Evolutionary conservation across 768 basidiomycete genomes (phyloP), one percentile per base, ranked within the genome.

Genomic region (Neoboletus brunneissimus): DNA sequence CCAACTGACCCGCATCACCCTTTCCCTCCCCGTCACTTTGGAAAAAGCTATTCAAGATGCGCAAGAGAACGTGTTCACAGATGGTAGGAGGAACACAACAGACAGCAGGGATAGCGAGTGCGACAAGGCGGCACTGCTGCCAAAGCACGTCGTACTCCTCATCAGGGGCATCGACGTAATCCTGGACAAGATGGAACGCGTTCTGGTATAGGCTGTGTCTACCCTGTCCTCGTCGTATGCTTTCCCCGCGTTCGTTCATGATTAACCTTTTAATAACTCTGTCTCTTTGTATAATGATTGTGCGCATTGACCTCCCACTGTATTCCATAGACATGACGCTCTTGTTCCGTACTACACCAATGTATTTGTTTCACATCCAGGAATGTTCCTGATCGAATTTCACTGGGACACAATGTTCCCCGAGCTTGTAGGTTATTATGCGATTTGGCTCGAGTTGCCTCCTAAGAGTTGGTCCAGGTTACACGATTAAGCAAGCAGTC

Each of bases 1-100:
- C 40, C 86, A 88, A 61, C 79, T 94, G 42, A 86, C 86, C 3
- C 82, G 91, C 20, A 86, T 91, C 63, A 86, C 88, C 5, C 79
- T 93, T 53, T 81, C 78, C 46, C 79, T 92, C 10, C 90, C 90
- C 3, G 80, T 90, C 55, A 85, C 82, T 0, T 76, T 93, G 18
- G 91, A 94, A 66, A 77, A 74, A 42, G 89, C 88, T 0, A 73
- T 92, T 55, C 76, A 76, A 35, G 79, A 84, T 40, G 62, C 53
- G 11, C 61, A 61, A 47, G 61, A 57, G 29, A 64, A 70, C 0
- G 48, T 13, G 12, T 51, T 22, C 10, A 31, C 46, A 3, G 55
- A 51, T 16, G 53, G 55, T 11, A 59, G n/a, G 50, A 37, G 37
- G 54, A 52, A 11, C n/a, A n/a, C 48, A 29, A 16, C 51, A 2